Percentiles rank a stretch among this genome's conserved stretches.
Evolutionary conservation across 2,329 filamentous ascomycete genomes (phyloP).

Genomic region (Chalaropsis thielavioides): DNA sequence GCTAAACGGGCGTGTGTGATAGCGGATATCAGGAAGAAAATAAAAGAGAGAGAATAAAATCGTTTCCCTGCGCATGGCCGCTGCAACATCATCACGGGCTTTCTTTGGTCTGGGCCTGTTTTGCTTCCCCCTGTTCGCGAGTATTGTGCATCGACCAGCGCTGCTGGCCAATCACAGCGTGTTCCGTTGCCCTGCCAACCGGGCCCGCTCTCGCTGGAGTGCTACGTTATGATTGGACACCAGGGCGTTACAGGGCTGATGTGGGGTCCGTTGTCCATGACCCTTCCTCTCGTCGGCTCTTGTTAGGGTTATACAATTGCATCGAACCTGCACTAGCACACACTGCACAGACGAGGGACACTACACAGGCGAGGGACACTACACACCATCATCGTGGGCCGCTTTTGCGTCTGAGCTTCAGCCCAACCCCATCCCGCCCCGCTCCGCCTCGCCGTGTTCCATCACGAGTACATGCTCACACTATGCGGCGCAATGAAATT

Average conservation of each 20-base stretch:
- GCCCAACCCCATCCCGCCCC: too few relatives aligned
- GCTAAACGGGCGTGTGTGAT: background rate
- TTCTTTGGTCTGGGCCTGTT: background rate
- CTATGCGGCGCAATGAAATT: background rate
- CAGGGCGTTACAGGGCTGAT: background rate
- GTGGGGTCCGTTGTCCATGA: too few relatives aligned
- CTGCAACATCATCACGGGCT: slow-evolving; percentile 2
- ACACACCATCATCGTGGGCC: background rate
- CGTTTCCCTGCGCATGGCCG: background rate
- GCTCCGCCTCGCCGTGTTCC: too few relatives aligned
- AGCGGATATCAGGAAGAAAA: background rate
- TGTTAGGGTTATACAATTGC: too few relatives aligned
- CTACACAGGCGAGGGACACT: too few relatives aligned
- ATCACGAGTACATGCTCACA: background rate
- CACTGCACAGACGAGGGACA: too few relatives aligned
- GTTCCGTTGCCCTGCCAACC: slow-evolving; percentile 13
- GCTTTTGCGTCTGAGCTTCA: too few relatives aligned
- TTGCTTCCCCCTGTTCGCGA: background rate
- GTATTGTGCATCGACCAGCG: background rate
- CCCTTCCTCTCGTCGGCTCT: too few relatives aligned
- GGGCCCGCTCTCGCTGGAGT: background rate
- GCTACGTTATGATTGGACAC: background rate
- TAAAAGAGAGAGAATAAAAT: background rate
- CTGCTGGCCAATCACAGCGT: slow-evolving; percentile 11
- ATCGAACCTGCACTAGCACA: too few relatives aligned